A percentile compares a stretch with the other conserved stretches of the same genome.
Conservation (phyloP, 2,329 filamentous ascomycete species). For the Fusarium neocosmosporiellum region DNA sequence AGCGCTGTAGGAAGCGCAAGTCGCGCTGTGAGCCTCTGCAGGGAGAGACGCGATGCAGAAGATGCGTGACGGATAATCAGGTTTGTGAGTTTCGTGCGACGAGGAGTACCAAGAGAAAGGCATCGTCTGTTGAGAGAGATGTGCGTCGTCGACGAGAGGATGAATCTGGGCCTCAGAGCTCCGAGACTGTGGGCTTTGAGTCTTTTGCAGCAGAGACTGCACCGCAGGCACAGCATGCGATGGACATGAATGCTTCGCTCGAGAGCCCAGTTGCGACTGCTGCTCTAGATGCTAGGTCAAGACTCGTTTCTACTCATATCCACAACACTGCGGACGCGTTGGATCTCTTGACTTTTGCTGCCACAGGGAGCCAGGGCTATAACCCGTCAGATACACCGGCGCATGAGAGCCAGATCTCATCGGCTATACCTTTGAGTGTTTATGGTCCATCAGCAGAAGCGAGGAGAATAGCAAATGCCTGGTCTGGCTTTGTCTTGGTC, state of each 20-base stretch:
- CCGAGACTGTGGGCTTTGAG: neutral
- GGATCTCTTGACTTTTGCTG: constrained; percentile 23
- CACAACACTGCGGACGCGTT: constrained; percentile 22
- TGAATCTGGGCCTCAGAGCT: neutral
- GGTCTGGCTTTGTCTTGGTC: constrained; percentile 16
- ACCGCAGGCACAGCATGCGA: neutral
- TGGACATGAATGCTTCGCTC: too few species aligned
- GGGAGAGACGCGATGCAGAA: neutral
- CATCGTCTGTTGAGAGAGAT: neutral
- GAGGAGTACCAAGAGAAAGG: neutral
- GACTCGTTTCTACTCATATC: constrained; percentile 26
- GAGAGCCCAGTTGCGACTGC: neutral
- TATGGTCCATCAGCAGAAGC: neutral
- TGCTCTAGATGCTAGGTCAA: constrained; percentile 13
- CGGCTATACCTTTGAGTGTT: neutral
- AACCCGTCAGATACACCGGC: constrained; percentile 1
- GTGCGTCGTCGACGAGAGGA: neutral
- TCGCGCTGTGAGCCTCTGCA: constrained; percentile 11
- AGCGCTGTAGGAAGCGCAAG: constrained; percentile 26
- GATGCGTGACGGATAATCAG: constrained; percentile 12
- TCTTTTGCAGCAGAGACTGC: neutral
- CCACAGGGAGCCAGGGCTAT: neutral
- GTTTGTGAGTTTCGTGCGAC: constrained; percentile 12
- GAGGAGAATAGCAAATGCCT: neutral
- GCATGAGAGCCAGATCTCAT: neutral